Evolutionary conservation across 495 filamentous ascomycete genomes (phyloP).

Genomic region (Chaetomium tenue): DNA sequence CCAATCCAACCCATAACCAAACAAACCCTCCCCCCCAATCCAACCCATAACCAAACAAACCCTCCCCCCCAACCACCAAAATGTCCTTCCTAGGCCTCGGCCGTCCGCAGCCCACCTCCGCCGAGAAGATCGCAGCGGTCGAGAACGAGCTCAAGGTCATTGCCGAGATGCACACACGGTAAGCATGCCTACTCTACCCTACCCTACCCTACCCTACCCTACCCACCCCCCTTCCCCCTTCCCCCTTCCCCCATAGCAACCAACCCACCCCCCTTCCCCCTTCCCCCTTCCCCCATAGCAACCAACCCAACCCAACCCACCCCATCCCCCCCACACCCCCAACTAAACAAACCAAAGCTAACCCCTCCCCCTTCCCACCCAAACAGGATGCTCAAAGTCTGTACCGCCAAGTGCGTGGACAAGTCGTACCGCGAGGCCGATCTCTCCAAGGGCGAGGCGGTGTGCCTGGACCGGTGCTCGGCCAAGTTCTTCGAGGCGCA

Average conservation of each 20-base stretch:
- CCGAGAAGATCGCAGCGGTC: constrained; percentile 90
- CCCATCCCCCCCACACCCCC: too few relatives aligned
- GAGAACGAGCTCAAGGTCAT: constrained; percentile 94
- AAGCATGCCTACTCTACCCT: too few relatives aligned
- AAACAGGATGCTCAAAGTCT: constrained; percentile 78
- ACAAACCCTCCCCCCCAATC: neutral
- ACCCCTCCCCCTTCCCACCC: neutral
- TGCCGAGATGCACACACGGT: constrained; percentile 96
- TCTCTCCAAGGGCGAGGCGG: constrained; percentile 96
- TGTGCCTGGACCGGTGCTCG: constrained; percentile 94
- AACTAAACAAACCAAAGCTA: neutral
- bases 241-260: too few relatives aligned
- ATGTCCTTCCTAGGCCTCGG: constrained; percentile 96
- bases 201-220: too few relatives aligned
- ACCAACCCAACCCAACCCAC: too few relatives aligned
- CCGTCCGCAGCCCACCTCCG: constrained; percentile 84
- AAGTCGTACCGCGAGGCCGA: constrained; percentile 88
- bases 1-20: neutral
- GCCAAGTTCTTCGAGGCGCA: constrained; percentile 98
- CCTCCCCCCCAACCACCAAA: constrained; percentile 37
- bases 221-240: too few relatives aligned
- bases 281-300: neutral
- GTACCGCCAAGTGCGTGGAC: constrained; percentile 89
- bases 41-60: neutral
- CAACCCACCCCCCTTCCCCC: neutral